Conservation (phyloP, 2,329 filamentous ascomycete species). For the Pseudogymnoascus sp. region DNA sequence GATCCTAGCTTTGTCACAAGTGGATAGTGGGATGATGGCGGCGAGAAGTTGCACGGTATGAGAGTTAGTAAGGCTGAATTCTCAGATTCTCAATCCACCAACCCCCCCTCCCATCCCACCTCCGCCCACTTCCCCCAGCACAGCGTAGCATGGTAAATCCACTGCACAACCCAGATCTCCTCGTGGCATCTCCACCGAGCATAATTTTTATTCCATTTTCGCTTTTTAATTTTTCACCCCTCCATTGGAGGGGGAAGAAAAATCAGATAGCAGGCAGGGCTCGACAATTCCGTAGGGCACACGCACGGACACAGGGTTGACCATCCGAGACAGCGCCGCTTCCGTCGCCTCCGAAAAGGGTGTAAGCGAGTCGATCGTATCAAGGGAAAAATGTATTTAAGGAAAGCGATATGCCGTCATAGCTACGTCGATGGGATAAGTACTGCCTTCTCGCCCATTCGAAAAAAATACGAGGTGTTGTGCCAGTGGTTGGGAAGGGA, state of each 20-base stretch:
- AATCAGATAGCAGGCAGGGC: background rate
- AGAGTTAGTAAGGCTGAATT: slow-evolving; percentile 1
- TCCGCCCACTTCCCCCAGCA: background rate
- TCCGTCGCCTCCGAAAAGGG: background rate
- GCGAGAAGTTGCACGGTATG: background rate
- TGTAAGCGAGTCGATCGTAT: background rate
- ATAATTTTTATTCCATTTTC: background rate
- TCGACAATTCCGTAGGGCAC: background rate
- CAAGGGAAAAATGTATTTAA: background rate
- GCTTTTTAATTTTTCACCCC: background rate
- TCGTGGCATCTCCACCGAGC: background rate
- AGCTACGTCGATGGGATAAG: background rate
- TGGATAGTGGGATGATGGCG: background rate
- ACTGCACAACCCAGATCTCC: background rate
- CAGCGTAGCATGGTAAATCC: background rate
- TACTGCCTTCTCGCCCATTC: background rate
- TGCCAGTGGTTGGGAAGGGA: too few relatives aligned
- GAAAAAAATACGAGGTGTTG: too few relatives aligned
- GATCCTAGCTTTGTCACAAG: background rate
- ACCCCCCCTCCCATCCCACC: background rate
- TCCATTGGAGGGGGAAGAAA: background rate
- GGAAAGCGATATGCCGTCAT: background rate
- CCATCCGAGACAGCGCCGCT: background rate
- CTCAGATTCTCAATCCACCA: slow-evolving; percentile 2
- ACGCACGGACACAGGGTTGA: background rate